Percentiles rank a stretch among this genome's conserved stretches.
Evolutionary conservation across 2,329 filamentous ascomycete genomes (phyloP).

Genomic region (Corinectria fuckeliana): DNA sequence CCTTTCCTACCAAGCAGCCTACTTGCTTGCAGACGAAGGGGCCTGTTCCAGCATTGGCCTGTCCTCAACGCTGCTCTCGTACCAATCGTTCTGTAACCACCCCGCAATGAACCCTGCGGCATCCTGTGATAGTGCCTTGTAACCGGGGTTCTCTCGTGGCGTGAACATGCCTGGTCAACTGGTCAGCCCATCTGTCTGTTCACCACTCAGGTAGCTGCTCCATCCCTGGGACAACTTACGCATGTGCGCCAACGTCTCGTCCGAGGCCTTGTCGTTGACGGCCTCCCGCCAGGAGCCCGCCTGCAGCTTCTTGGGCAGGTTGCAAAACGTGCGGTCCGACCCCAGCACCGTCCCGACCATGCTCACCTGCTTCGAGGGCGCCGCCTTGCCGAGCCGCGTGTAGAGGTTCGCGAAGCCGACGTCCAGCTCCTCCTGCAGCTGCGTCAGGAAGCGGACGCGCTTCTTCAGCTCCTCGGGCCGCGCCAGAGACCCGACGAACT

Average conservation of each 20-base stretch:
- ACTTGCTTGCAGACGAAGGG: slow-evolving; percentile 1
- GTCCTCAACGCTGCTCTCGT: slow-evolving; percentile 58
- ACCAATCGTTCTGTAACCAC: slow-evolving; percentile 74
- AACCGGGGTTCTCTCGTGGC: slow-evolving; percentile 73
- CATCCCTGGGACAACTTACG: slow-evolving; percentile 51
- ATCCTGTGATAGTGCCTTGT: slow-evolving; percentile 68
- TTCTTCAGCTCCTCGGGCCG: slow-evolving; percentile 81
- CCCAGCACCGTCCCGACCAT: slow-evolving; percentile 67
- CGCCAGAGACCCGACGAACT: slow-evolving; percentile 90
- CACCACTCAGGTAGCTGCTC: too few relatives aligned
- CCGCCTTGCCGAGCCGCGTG: slow-evolving; percentile 77
- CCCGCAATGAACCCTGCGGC: slow-evolving; percentile 69
- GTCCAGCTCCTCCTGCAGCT: slow-evolving; percentile 66
- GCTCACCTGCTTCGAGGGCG: slow-evolving; percentile 58
- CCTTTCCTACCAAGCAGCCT: background rate
- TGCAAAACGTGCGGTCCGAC: slow-evolving; percentile 85
- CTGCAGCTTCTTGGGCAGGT: slow-evolving; percentile 67
- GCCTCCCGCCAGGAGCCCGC: slow-evolving; percentile 70
- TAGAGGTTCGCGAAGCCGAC: slow-evolving; percentile 89
- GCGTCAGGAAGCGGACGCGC: slow-evolving; percentile 72
- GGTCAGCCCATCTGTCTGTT: slow-evolving; percentile 19
- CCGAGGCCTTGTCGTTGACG: slow-evolving; percentile 78
- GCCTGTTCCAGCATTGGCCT: slow-evolving; percentile 34
- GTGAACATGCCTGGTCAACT: slow-evolving; percentile 71
- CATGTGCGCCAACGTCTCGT: slow-evolving; percentile 85